Base-by-base conservation (phyloP, 2,329 filamentous ascomycete species). In the Cladosporium sphaerospermum region DNA sequence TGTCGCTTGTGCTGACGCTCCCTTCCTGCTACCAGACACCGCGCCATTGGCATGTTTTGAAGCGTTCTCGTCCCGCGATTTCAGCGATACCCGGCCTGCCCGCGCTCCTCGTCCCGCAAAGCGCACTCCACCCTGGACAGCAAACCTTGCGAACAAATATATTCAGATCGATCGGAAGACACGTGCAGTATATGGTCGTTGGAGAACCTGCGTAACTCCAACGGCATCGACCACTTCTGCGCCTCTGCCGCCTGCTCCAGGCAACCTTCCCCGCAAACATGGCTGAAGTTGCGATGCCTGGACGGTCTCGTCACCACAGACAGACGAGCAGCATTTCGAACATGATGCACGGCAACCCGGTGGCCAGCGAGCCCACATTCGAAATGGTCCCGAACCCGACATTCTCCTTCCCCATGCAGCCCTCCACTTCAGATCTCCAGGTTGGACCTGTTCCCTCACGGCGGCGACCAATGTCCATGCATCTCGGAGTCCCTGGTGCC, bases 321-420 rank as follows among this genome's bases (percentile, higher is more conserved):
- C 65, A 70, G 13, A 63, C 66, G 36, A 71, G 69, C 49, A 72
- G 69, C 54, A 66, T 72, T 57, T 51, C 48, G 18, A 71, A 71
- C 52, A 57, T 71, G 43, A 65, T 54, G 62, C 64, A 55, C 39
- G 51, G 51, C 54, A 43, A 52, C 53, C 14, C 48, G 42, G 39
- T 31, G 11, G 42, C 33, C 7, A 46, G 16, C 19, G 51, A 53
- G 51, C 63, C 65, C 9, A 47, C 53, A 14, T 64, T 66, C 31
- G 74, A 78, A 56, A 70, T 77, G 58, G 61, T 74, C 23, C 70
- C 71, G 18, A 77, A 76, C 55, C 73, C 73, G 47, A 70, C 75
- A 57, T 77, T 78, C 63, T 71, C 71, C 14, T 78, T 77, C 53
- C 75, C 75, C 37, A 68, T 69, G 61, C 67, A 67, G 56, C 65